Base-by-base conservation (phyloP, 352 stramenopile species). In the Thalassiosira oceanica region DNA sequence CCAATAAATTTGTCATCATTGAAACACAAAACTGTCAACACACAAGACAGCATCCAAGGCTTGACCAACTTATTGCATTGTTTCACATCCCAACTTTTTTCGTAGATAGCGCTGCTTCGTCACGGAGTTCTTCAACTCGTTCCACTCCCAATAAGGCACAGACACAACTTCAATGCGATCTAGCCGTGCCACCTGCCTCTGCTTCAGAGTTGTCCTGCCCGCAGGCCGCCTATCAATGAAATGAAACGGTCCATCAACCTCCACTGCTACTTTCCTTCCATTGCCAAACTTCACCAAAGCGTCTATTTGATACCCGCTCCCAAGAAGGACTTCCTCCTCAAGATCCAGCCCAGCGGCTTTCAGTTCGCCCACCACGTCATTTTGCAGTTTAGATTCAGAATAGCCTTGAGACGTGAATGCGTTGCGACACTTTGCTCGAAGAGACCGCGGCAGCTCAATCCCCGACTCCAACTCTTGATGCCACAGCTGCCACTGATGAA, bases 81-180 rank as follows among this genome's bases (percentile, higher is more conserved):
- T n/a, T n/a, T n/a, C n/a, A n/a, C n/a, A n/a, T n/a, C 31, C 31
- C 31, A 39, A 39, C 31, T 39, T 39, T 39, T 13, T 26, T 4
- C 46, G 27, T 0, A 77, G 51, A 56, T 77, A 77, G 26, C 57
- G 7, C 28, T 66, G 33, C 28, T 67, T 70, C 10, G 54, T 51
- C 4, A 58, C 26, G 1, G 7, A 41, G 27, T 49, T 20, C 3
- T 55, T 21, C 11, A 61, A 35, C 10, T 61, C 21, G 33, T 70
- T 36, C 66, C 54, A 67, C 42, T 77, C 66, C 57, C 57, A 77
- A 29, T 71, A 71, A 1, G 66, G 66, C n/a, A 77, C 20, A 20
- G 36, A 71, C 10, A 71, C 35, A 11, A 77, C n/a, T 20, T 15
- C 15, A 39, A 77, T 71, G 18, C 28, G 23, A 53, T 77, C 66